Evolutionary conservation across 2,329 filamentous ascomycete genomes (phyloP), one percentile per base, ranked within the genome.

Genomic region (Dothideomycetidae sp.): DNA sequence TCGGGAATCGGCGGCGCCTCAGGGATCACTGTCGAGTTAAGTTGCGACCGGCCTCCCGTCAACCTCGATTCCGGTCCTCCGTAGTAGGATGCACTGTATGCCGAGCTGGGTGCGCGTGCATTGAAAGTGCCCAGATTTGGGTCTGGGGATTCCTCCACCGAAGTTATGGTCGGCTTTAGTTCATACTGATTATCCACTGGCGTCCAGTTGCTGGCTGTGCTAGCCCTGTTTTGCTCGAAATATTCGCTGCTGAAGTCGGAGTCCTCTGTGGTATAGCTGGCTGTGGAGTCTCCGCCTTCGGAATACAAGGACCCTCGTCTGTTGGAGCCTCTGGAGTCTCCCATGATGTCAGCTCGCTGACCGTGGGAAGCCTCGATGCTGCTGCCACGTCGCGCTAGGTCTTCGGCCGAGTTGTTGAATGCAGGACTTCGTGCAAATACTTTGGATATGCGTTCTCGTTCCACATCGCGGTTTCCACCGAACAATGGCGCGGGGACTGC

Each of bases 391-490:
- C 43, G 44, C 1, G 50, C 48, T 12, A 66, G 46, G 32, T 61
- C 57, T 39, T 62, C 59, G 18, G 48, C 57, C 33, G 72, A 73
- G 42, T 75, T 67, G 7, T 74, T 69, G 32, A 85, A 69, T 1
- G 77, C 76, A 1, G 81, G 80, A 49, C 78, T 83, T 34, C 72
- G 75, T 3, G 75, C 74, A 33, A 70, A 69, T 18, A 86, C 81
- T 13, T 71, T 67, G 49, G 70, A 78, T 48, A 85, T 62, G 17
- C 70, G 70, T 33, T 73, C 69, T 10, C 70, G 71, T 18, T 77
- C 74, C 29, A 63, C 58, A 16, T 60, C 62, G 39, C 56, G 57
- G 32, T 57, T 58, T 36, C 54, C 54, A 40, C 67, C 63, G 37
- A 83, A 64, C 42, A 74, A 70, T 16, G 82, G 61, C 1, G 79